phyloP scores from a whole-genome alignment of 169 alveolate species.

The Cryptosporidium meleagridis region DNA sequence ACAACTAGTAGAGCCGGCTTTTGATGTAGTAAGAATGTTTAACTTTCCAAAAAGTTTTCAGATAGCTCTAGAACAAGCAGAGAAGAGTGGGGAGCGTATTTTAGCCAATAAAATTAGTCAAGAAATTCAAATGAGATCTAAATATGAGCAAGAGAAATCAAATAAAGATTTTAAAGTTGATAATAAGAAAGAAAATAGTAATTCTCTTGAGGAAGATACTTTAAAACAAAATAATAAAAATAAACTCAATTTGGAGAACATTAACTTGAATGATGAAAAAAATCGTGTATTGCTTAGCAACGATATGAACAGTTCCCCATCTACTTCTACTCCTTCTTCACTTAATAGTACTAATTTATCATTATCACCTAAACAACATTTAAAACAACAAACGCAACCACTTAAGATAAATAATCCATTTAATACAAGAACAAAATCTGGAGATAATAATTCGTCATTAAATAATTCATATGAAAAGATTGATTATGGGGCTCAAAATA shows the following conservation, averaged over 20 bases:
- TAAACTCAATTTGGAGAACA: background rate
- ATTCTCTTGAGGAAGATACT: background rate
- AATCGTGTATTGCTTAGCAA: background rate
- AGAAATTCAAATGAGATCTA: constrained; percentile 39
- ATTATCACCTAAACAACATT: background rate
- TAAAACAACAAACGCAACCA: background rate
- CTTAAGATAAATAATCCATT: background rate
- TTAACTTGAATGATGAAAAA: background rate
- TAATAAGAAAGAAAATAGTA: background rate
- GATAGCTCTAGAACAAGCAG: constrained; percentile 72
- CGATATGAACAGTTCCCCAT: background rate
- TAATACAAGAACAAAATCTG: background rate
- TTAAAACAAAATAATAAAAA: background rate
- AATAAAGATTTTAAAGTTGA: background rate
- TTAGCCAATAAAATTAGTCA: constrained; percentile 45
- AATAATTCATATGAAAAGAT: background rate
- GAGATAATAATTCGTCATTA: background rate
- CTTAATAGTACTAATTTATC: background rate
- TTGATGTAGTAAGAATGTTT: constrained; percentile 62
- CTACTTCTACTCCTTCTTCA: background rate
- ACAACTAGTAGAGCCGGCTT: constrained; percentile 67
- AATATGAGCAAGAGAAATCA: constrained; percentile 9
- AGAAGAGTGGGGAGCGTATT: constrained; percentile 42
- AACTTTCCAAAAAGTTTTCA: constrained; percentile 59
- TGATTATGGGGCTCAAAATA: background rate